Evolutionary conservation across 2,329 filamentous ascomycete species (phyloP).

Genomic region (Dendrostoma leiphaemia): DNA sequence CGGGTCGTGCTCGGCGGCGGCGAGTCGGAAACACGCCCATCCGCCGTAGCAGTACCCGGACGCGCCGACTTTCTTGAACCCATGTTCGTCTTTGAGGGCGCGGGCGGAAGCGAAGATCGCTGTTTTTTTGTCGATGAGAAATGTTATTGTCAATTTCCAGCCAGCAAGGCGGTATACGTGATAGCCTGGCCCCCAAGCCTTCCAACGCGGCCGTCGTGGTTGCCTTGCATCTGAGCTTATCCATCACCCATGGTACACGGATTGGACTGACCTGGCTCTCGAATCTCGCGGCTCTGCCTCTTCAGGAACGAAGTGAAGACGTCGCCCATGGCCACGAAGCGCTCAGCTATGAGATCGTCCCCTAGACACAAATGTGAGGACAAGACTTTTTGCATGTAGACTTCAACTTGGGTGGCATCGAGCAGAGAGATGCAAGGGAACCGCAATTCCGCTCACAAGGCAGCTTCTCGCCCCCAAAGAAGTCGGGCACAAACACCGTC

Average conservation of each 20-base stretch:
- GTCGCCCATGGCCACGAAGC: background rate
- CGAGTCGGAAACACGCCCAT: slow-evolving; percentile 49
- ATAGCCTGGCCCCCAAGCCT: too few relatives aligned
- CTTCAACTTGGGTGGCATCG: too few relatives aligned
- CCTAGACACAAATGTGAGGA: background rate
- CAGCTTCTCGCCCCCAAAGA: slow-evolving; percentile 31
- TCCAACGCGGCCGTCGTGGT: too few relatives aligned
- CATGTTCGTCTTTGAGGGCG: slow-evolving; percentile 32
- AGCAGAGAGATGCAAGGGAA: background rate
- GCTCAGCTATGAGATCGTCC: background rate
- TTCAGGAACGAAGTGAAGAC: background rate
- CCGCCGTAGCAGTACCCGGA: slow-evolving; percentile 51
- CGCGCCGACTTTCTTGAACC: slow-evolving; percentile 34
- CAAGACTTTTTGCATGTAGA: too few relatives aligned
- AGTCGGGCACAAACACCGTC: slow-evolving; percentile 48
- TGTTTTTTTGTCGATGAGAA: slow-evolving; percentile 24
- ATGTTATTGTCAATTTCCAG: too few relatives aligned
- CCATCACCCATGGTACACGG: too few relatives aligned
- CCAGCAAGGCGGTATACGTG: too few relatives aligned
- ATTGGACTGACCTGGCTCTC: background rate
- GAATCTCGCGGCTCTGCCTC: background rate
- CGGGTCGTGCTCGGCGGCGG: slow-evolving; percentile 31
- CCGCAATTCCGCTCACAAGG: background rate
- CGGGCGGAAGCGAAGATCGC: slow-evolving; percentile 37
- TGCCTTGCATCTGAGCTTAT: too few relatives aligned